Conservation (phyloP, 164 flowering plant species). For the Magnolia officinalis region DNA sequence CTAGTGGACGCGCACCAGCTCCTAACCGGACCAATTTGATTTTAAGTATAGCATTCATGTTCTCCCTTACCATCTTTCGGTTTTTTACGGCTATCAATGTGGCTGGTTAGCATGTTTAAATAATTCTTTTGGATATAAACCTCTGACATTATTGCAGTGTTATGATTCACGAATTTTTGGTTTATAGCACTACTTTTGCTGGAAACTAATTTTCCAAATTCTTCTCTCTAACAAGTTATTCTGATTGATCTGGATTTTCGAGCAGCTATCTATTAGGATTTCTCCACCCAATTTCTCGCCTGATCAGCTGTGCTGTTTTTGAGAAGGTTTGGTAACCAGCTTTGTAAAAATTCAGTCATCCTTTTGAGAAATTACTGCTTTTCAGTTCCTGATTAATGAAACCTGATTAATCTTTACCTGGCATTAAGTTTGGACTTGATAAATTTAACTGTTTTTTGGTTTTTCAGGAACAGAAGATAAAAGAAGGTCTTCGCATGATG, state of each 20-base stretch:
- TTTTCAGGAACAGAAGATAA: conserved; percentile 88
- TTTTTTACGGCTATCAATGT: neutral
- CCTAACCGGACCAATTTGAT: too few species aligned
- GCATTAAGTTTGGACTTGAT: neutral
- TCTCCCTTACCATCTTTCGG: neutral
- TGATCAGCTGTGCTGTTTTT: conserved; percentile 83
- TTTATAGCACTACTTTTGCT: neutral
- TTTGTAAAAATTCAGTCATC: neutral
- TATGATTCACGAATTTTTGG: neutral
- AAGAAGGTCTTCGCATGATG: conserved; percentile 98
- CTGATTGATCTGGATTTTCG: conserved; percentile 13
- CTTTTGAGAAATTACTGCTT: neutral
- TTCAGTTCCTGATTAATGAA: neutral
- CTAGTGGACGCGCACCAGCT: too few species aligned
- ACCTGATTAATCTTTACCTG: neutral
- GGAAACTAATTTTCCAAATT: neutral
- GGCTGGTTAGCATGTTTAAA: neutral
- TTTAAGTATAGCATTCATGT: neutral
- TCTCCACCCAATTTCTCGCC: conserved; percentile 90
- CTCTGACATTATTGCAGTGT: neutral
- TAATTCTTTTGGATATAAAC: neutral
- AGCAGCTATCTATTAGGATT: conserved; percentile 90
- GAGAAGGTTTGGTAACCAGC: conserved; percentile 70
- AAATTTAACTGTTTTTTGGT: neutral
- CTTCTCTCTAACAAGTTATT: neutral